Evolutionary conservation across 345 rosid genomes (phyloP).

Genomic region (Heritiera littoralis): DNA sequence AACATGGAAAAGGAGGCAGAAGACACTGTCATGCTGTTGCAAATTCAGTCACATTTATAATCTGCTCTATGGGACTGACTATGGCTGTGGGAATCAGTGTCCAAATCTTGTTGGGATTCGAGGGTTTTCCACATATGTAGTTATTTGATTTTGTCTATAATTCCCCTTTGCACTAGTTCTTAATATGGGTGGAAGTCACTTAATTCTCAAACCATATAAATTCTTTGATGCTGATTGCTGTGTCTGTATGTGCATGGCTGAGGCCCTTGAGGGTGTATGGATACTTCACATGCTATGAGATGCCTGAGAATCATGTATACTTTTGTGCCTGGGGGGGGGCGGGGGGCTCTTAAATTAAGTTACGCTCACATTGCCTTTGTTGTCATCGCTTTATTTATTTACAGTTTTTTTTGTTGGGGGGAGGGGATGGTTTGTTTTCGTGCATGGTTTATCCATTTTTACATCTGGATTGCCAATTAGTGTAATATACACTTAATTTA

Average conservation of each 20-base stretch:
- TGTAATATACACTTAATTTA: not conserved
- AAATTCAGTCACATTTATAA: not conserved
- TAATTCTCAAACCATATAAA: not conserved
- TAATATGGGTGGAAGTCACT: not conserved
- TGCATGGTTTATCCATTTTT: too few species aligned
- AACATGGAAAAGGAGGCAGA: not conserved
- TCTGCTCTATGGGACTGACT: not conserved
- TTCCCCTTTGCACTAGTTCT: not conserved
- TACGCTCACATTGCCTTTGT: not conserved
- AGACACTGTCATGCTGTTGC: not conserved
- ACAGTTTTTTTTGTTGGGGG: too few species aligned
- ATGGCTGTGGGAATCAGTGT: not conserved
- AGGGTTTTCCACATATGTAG: not conserved
- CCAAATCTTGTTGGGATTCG: not conserved
- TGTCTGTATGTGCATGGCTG: not conserved
- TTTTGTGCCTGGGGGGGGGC: not conserved
- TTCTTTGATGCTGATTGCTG: not conserved
- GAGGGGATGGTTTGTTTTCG: too few species aligned
- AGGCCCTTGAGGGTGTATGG: too few species aligned
- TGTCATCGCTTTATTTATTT: not conserved
- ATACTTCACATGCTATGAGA: not conserved
- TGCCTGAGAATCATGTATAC: not conserved
- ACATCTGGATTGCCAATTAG: too few species aligned
- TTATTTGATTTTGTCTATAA: not conserved
- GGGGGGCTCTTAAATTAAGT: not conserved